These are phyloP conservation scores for Ceratocystis lukuohia DNA, from an alignment of 2,329 filamentous ascomycete species.

Conservation along the genomic window DNA sequence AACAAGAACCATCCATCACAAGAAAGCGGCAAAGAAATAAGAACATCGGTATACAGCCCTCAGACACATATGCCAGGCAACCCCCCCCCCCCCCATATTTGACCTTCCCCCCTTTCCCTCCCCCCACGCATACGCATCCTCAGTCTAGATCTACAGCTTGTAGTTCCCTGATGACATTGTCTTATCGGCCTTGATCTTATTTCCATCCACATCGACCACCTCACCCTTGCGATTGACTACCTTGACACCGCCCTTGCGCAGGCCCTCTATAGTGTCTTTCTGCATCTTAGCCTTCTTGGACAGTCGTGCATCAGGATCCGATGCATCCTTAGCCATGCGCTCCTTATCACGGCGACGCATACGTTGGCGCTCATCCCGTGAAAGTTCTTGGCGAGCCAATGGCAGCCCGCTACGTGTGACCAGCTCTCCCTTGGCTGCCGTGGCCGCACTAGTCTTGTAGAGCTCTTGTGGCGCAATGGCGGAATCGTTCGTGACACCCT, in stretches of 20 bases:
- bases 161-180: constrained; percentile 43
- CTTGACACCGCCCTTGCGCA: constrained; percentile 79
- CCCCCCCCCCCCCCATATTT: constrained; percentile 25
- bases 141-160: constrained; percentile 37
- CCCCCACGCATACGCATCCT: constrained; percentile 23
- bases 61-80: not conserved
- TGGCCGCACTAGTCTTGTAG: constrained; percentile 58
- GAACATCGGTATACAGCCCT: not conserved
- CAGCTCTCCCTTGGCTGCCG: constrained; percentile 54
- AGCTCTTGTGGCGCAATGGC: constrained; percentile 89
- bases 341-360: constrained; percentile 73
- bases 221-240: constrained; percentile 85
- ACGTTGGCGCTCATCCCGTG: constrained; percentile 68
- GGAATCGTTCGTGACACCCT: constrained; percentile 54
- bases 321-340: constrained; percentile 51
- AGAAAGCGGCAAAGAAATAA: not conserved
- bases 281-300: constrained; percentile 27
- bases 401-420: constrained; percentile 65
- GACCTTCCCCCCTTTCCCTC: not conserved
- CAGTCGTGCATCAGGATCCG: constrained; percentile 29
- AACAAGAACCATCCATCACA: not conserved
- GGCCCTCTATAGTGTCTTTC: constrained; percentile 46
- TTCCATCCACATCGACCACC: constrained; percentile 70
- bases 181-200: constrained; percentile 47
- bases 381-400: constrained; percentile 73